These are phyloP conservation scores for Kwoniella heveanensis DNA, from an alignment of 768 basidiomycete genomes.

Conservation along the genomic window DNA sequence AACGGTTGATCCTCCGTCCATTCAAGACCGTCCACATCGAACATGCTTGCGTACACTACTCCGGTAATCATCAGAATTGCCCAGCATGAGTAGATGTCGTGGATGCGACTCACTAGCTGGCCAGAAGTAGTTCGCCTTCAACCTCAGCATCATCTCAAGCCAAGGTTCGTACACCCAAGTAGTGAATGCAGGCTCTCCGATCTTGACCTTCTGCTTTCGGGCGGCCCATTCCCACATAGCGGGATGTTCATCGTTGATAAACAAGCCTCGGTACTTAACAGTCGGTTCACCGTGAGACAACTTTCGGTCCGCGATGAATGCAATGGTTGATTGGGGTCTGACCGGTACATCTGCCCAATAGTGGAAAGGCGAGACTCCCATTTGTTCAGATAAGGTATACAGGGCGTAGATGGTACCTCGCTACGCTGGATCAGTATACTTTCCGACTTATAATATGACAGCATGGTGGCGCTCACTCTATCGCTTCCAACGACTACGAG, in stretches of 20 bases:
- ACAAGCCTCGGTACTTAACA: conserved; percentile 70
- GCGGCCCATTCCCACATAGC: conserved; percentile 71
- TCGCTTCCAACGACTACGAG: conserved; percentile 72
- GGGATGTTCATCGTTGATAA: conserved; percentile 77
- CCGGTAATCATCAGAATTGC: conserved; percentile 30
- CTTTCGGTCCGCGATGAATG: conserved; percentile 53
- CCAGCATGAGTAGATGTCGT: too few relatives aligned
- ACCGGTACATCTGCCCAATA: conserved; percentile 81
- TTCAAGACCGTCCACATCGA: conserved; percentile 32
- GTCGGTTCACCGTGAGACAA: conserved; percentile 66
- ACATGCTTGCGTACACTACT: conserved; percentile 41
- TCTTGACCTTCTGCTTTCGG: conserved; percentile 68
- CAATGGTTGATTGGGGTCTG: conserved; percentile 60
- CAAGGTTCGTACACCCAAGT: conserved; percentile 55
- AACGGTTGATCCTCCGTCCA: conserved; percentile 59
- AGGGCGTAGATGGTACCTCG: conserved; percentile 69
- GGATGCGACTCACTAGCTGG: conserved; percentile 59
- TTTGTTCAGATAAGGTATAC: conserved; percentile 71
- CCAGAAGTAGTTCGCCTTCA: conserved; percentile 74
- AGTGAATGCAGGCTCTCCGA: conserved; percentile 65
- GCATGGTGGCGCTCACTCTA: conserved; percentile 46
- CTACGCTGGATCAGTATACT: conserved; percentile 37
- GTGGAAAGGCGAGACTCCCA: conserved; percentile 61
- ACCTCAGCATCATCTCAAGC: conserved; percentile 68
- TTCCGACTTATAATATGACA: neutral